Evolutionary conservation across 257 asterid genomes (phyloP).

Genomic region (Jaltomata sinuosa): DNA sequence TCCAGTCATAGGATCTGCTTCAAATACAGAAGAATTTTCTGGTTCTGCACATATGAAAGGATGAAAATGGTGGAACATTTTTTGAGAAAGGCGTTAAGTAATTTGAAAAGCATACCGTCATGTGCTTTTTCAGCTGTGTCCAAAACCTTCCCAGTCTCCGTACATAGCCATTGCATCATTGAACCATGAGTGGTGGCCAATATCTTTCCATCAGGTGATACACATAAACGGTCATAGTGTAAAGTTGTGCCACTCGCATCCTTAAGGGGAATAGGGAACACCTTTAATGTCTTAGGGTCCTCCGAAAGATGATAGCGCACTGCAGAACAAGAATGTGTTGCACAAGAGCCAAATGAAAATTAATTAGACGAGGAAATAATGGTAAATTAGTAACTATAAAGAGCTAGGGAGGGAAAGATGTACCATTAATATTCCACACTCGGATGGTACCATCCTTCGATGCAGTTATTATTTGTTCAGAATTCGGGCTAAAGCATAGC

Average conservation of each 20-base stretch:
- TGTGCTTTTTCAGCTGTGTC: conserved; percentile 95
- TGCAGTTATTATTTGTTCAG: conserved; percentile 86
- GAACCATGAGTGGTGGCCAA: conserved; percentile 88
- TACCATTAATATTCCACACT: conserved; percentile 93
- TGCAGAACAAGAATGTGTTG: conserved; percentile 23
- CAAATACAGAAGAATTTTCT: neutral
- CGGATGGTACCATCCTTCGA: conserved; percentile 94
- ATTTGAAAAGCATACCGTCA: conserved; percentile 52
- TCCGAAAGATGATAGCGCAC: conserved; percentile 93
- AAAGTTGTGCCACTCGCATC: conserved; percentile 65
- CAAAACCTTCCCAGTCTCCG: conserved; percentile 83
- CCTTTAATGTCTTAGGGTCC: conserved; percentile 94
- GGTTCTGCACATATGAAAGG: neutral
- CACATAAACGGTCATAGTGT: conserved; percentile 75
- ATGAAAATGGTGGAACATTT: neutral
- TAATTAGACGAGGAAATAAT: neutral
- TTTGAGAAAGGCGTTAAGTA: neutral
- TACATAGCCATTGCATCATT: conserved; percentile 79
- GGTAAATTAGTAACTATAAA: neutral
- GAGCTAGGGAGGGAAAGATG: neutral
- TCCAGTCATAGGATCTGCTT: neutral
- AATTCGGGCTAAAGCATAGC: conserved; percentile 84
- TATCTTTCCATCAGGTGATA: conserved; percentile 88
- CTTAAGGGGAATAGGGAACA: conserved; percentile 78
- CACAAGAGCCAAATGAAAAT: neutral